Evolutionary conservation across 805 yeast genomes (phyloP).

Genomic region (Tetrapisispora namnaoensis): DNA sequence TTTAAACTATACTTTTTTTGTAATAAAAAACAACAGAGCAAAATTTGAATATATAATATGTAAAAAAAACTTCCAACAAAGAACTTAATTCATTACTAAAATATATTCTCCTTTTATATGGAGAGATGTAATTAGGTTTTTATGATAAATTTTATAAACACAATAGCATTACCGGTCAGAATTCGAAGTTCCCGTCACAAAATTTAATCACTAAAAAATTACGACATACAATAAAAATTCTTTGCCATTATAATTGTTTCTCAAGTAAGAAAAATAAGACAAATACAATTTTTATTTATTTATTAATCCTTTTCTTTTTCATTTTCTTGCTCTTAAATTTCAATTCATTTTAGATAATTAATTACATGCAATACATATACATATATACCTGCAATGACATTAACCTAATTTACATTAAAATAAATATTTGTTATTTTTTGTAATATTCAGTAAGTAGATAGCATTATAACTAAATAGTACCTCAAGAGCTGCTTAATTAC

Average conservation of each 20-base stretch:
- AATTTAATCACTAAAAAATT: neutral
- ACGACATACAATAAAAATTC: neutral
- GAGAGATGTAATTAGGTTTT: neutral
- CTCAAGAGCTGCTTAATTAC: too few relatives aligned
- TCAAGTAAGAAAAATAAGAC: neutral
- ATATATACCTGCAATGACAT: too few relatives aligned
- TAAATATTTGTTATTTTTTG: too few relatives aligned
- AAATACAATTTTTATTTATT: neutral
- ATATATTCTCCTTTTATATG: neutral
- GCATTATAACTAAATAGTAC: too few relatives aligned
- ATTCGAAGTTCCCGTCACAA: neutral
- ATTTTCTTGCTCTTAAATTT: too few relatives aligned
- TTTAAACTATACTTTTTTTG: too few relatives aligned
- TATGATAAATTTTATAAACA: neutral
- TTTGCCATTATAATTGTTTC: neutral
- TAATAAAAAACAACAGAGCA: too few relatives aligned
- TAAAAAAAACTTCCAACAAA: neutral
- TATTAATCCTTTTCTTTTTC: too few relatives aligned
- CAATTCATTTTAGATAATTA: too few relatives aligned
- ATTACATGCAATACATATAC: too few relatives aligned
- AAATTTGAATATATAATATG: neutral
- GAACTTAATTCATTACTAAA: neutral
- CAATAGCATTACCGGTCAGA: neutral
- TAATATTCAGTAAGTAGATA: too few relatives aligned
- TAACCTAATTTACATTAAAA: too few relatives aligned